Evolutionary conservation across 2,329 filamentous ascomycete genomes (phyloP).

Genomic region (Diaporthe ilicicola): DNA sequence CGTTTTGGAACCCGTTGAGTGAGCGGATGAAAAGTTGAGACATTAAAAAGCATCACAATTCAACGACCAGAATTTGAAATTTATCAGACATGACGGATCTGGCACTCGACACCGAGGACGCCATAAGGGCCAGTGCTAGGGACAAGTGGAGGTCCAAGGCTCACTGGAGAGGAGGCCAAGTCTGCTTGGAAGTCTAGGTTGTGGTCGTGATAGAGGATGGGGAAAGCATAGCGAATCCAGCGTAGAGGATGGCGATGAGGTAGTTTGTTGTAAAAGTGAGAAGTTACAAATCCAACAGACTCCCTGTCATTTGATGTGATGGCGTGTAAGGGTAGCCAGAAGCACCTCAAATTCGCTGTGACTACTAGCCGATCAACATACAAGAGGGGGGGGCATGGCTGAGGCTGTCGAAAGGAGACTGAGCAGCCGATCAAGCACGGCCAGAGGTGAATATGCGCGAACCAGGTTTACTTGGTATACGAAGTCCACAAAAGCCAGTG

Average conservation of each 20-base stretch:
- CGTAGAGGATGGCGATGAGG: background rate
- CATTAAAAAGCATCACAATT: background rate
- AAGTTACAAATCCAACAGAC: background rate
- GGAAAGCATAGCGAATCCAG: constrained; percentile 9
- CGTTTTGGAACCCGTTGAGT: too few relatives aligned
- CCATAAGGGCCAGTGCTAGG: background rate
- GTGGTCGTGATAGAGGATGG: background rate
- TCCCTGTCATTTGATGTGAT: background rate
- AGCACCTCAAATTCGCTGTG: too few relatives aligned
- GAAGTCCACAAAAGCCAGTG: too few relatives aligned
- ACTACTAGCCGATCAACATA: background rate
- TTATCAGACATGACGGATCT: background rate
- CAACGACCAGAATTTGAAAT: background rate
- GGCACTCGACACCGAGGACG: background rate
- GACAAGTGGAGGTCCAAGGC: background rate
- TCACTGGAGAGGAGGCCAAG: background rate
- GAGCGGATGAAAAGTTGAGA: background rate
- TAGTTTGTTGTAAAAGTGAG: background rate
- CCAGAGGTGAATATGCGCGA: too few relatives aligned
- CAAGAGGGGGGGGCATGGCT: too few relatives aligned
- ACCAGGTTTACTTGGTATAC: too few relatives aligned
- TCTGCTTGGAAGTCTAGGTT: background rate
- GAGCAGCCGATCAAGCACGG: too few relatives aligned
- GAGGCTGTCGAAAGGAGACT: too few relatives aligned
- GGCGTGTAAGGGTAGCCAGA: background rate